Evolutionary conservation across 2,329 filamentous ascomycete species (phyloP), one percentile per base, ranked within the genome.

Genomic region (Paracoccidioides lutzii): DNA sequence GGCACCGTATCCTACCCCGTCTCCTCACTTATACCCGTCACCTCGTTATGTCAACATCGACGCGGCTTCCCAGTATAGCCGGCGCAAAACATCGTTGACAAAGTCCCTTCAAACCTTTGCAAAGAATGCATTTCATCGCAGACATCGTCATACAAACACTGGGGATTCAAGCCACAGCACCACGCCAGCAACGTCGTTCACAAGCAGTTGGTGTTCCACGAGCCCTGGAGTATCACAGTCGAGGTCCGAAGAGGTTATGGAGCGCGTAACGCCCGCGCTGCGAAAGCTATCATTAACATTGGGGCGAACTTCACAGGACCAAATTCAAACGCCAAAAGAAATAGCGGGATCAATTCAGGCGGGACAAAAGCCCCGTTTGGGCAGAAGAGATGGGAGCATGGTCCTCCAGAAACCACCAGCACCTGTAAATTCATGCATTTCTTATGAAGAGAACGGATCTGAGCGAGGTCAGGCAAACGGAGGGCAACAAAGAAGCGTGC

Each of bases 81-180:
- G 28, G 9, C 59, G 56, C 40, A 62, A 56, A 30, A 53, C 59
- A 14, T 63, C 61, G 1, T 15, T 65, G 5, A 42, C 55, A 35
- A 49, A 30, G 37, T 60, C 62, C 32, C 51, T 66, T 12, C 60
- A 65, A 15, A 53, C 53, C 3, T 54, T 66, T 38, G 60, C 57
- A 37, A 63, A 45, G 45, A 58, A 56, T 35, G 55, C 60, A n/a
- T 57, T 63, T 49, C 57, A 56, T 53, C 55, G 55, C 10, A 50
- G 60, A 43, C 46, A 55, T 28, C 57, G 58, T 53, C 55, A 56
- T 9, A 33, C 52, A 54, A 53, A 52, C 12, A 41, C 50, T 38
- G 54, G n/a, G 41, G 38, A 37, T 10, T 42, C 37, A 41, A 50
- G 41, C 6, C 41, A 28, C 12, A 28, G n/a, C 28, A 53, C 49